Conservation (phyloP, 2,329 filamentous ascomycete species). For the Hypoxylon sp. region DNA sequence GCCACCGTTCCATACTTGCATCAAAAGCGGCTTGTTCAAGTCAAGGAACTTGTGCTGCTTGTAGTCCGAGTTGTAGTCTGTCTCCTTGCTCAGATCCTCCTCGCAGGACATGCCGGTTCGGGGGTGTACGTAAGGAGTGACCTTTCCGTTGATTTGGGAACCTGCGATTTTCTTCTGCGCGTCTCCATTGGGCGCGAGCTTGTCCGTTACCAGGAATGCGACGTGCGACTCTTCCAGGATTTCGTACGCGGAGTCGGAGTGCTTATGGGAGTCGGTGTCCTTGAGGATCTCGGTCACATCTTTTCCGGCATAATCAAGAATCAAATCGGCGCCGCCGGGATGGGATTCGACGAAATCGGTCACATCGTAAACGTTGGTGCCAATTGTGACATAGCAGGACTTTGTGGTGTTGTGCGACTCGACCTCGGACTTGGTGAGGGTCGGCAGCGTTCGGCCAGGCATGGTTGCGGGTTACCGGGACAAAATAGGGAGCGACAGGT, state of each 20-base stretch:
- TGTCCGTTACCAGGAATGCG: slow-evolving; percentile 80
- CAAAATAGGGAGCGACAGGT: slow-evolving; percentile 34
- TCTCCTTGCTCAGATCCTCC: slow-evolving; percentile 89
- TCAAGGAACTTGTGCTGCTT: slow-evolving; percentile 95
- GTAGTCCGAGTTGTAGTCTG: slow-evolving; percentile 82
- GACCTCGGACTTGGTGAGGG: slow-evolving; percentile 85
- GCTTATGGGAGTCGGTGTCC: slow-evolving; percentile 85
- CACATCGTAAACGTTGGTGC: slow-evolving; percentile 93
- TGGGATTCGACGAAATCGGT: slow-evolving; percentile 92
- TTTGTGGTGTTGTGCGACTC: slow-evolving; percentile 82
- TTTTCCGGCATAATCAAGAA: slow-evolving; percentile 90
- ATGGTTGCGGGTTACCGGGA: slow-evolving; percentile 64
- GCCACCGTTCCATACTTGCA: slow-evolving; percentile 88
- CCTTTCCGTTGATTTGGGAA: slow-evolving; percentile 55
- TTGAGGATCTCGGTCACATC: slow-evolving; percentile 87
- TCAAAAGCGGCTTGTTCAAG: slow-evolving; percentile 84
- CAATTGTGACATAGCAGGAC: slow-evolving; percentile 94
- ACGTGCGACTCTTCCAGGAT: slow-evolving; percentile 89
- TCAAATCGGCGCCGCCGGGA: slow-evolving; percentile 88
- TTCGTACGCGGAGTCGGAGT: slow-evolving; percentile 96
- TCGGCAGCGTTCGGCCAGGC: slow-evolving; percentile 86
- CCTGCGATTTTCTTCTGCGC: slow-evolving; percentile 54
- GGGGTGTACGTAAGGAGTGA: slow-evolving; percentile 62
- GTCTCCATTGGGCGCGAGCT: slow-evolving; percentile 60
- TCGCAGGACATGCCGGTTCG: slow-evolving; percentile 90